phyloP scores from a whole-genome alignment of 495 filamentous ascomycete genomes.

The Hypoxylon trugodes region DNA sequence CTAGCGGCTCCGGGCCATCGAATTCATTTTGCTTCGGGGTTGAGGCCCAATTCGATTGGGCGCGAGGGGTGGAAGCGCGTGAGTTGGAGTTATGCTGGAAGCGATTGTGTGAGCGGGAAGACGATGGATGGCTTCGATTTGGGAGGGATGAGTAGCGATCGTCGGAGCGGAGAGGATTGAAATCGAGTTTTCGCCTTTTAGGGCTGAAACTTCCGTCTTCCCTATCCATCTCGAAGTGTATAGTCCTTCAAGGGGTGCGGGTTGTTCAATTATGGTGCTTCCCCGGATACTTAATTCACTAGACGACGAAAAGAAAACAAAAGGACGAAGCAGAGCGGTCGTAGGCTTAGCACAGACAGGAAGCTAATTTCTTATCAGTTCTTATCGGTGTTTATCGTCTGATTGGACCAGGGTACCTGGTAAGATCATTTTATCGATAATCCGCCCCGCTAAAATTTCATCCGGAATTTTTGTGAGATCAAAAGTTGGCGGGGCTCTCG shows the following conservation, averaged over 20 bases:
- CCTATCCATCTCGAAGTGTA: conserved; percentile 43
- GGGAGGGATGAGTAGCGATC: conserved; percentile 67
- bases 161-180: conserved; percentile 61
- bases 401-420: too few relatives aligned
- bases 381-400: conserved; percentile 8
- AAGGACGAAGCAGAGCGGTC: conserved; percentile 8
- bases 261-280: background rate
- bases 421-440: conserved; percentile 44
- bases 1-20: conserved; percentile 59
- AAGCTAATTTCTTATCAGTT: background rate
- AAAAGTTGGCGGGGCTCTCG: conserved; percentile 42
- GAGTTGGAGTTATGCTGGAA: conserved; percentile 45
- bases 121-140: conserved; percentile 50
- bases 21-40: conserved; percentile 61
- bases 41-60: conserved; percentile 54
- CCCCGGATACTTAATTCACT: background rate
- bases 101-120: conserved; percentile 48
- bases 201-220: conserved; percentile 60
- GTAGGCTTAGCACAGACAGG: background rate
- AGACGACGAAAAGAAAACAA: conserved; percentile 18
- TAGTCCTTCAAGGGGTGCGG: conserved; percentile 6
- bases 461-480: conserved; percentile 32
- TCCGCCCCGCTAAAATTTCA: conserved; percentile 41
- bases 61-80: conserved; percentile 59
- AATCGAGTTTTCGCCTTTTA: conserved; percentile 70